Conservation (phyloP, 371 early-diverging fungal genomes). For the Apophysomyces trapeziformis region DNA sequence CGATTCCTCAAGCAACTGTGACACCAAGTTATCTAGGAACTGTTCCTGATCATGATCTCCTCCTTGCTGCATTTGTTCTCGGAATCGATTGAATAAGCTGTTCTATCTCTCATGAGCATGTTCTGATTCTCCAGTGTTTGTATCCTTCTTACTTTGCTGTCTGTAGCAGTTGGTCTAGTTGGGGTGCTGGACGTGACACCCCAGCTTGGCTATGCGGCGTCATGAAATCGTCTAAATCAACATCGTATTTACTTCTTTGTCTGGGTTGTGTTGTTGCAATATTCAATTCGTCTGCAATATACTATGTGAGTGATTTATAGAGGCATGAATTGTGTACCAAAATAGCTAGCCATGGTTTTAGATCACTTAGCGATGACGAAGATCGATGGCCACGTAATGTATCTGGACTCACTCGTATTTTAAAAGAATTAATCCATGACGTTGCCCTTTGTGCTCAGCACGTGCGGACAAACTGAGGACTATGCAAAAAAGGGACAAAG, state of each 20-base stretch:
- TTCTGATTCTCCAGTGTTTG: neutral
- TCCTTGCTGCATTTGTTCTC: slow-evolving; percentile 46
- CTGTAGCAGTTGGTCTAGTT: slow-evolving; percentile 31
- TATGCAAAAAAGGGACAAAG: too few species aligned
- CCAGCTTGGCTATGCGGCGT: slow-evolving; percentile 20
- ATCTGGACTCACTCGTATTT: too few species aligned
- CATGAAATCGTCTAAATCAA: slow-evolving; percentile 49
- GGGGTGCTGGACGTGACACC: neutral
- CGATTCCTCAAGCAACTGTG: slow-evolving; percentile 54
- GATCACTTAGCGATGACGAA: slow-evolving; percentile 2
- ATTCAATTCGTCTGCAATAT: slow-evolving; percentile 37
- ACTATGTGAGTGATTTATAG: neutral
- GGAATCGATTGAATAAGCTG: slow-evolving; percentile 43
- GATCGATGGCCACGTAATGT: slow-evolving; percentile 5
- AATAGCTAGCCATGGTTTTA: slow-evolving; percentile 35
- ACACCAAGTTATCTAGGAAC: slow-evolving; percentile 52
- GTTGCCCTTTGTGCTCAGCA: too few species aligned
- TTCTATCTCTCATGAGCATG: neutral
- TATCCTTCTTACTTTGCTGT: slow-evolving; percentile 37
- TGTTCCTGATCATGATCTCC: slow-evolving; percentile 45
- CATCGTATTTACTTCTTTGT: slow-evolving; percentile 30
- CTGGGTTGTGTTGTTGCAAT: slow-evolving; percentile 17
- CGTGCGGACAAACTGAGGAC: too few species aligned
- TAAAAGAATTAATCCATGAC: too few species aligned
- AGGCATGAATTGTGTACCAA: slow-evolving; percentile 25